Conservation (phyloP, 2,329 filamentous ascomycete species). For the Fusarium nisikadoi region DNA sequence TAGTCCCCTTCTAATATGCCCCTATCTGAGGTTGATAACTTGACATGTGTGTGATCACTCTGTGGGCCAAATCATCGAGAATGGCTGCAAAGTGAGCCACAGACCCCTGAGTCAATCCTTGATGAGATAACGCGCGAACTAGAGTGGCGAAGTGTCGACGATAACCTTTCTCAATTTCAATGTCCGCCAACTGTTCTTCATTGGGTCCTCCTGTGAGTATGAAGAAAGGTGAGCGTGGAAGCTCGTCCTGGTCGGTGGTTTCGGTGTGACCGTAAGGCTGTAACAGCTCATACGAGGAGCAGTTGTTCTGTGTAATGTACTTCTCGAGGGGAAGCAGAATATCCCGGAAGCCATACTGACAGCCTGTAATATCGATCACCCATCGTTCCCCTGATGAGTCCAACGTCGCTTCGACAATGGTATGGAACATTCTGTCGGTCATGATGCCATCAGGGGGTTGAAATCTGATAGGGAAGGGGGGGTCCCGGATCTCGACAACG, state of each 20-base stretch:
- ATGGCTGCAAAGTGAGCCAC: slow-evolving; percentile 9
- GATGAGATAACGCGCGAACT: neutral
- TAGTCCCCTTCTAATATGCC: neutral
- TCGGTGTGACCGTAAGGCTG: slow-evolving; percentile 8
- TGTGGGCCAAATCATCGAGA: slow-evolving; percentile 1
- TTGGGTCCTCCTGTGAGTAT: neutral
- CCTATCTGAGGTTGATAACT: neutral
- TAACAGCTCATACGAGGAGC: neutral
- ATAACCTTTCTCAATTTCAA: slow-evolving; percentile 5
- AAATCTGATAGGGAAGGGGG: slow-evolving; percentile 5
- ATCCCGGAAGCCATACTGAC: slow-evolving; percentile 31
- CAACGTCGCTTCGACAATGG: slow-evolving; percentile 1
- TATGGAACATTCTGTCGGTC: neutral
- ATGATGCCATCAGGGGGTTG: neutral
- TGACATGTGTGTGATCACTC: slow-evolving; percentile 8
- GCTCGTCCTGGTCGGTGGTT: slow-evolving; percentile 17
- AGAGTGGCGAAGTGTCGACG: slow-evolving; percentile 24
- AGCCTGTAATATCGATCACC: slow-evolving; percentile 23
- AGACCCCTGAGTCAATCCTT: slow-evolving; percentile 16
- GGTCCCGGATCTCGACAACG: neutral
- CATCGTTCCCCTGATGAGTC: slow-evolving; percentile 8
- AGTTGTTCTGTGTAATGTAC: slow-evolving; percentile 9
- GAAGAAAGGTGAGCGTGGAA: neutral
- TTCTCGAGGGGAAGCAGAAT: slow-evolving; percentile 17
- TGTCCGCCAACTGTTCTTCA: neutral